phyloP scores from a whole-genome alignment of 805 yeast genomes.

The Candida xyloterini region DNA sequence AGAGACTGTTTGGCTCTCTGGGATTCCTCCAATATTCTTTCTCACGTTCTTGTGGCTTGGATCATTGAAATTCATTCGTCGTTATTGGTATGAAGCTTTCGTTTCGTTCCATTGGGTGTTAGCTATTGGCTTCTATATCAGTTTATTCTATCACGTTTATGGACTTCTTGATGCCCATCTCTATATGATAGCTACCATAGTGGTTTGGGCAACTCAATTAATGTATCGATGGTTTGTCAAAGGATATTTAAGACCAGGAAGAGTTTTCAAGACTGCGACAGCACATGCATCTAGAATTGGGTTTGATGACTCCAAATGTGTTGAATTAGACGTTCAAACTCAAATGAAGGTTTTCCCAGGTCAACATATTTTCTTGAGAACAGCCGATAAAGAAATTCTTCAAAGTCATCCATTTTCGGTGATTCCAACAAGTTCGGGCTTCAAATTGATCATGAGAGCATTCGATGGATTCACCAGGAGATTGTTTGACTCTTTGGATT shows the following conservation, averaged over 20 bases:
- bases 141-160: conserved; percentile 45
- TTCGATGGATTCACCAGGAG: conserved; percentile 45
- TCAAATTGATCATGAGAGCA: conserved; percentile 46
- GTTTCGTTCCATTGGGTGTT: conserved; percentile 52
- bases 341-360: conserved; percentile 49
- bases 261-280: conserved; percentile 32
- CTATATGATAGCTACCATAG: conserved; percentile 50
- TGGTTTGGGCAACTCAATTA: conserved; percentile 49
- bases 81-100: conserved; percentile 44
- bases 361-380: conserved; percentile 52
- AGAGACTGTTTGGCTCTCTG: conserved; percentile 33
- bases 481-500: conserved; percentile 30
- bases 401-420: conserved; percentile 61
- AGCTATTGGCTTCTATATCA: conserved; percentile 47
- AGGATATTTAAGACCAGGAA: conserved; percentile 44
- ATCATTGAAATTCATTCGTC: conserved; percentile 41
- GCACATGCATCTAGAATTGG: conserved; percentile 30
- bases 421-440: conserved; percentile 31
- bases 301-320: conserved; percentile 30
- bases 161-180: conserved; percentile 35
- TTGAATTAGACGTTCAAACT: conserved; percentile 35
- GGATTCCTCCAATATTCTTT: conserved; percentile 48
- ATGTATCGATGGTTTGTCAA: conserved; percentile 44
- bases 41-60: conserved; percentile 42
- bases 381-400: conserved; percentile 40